Base-by-base conservation (phyloP, 768 basidiomycete genomes). In the Pleurotus tuber-regium region DNA sequence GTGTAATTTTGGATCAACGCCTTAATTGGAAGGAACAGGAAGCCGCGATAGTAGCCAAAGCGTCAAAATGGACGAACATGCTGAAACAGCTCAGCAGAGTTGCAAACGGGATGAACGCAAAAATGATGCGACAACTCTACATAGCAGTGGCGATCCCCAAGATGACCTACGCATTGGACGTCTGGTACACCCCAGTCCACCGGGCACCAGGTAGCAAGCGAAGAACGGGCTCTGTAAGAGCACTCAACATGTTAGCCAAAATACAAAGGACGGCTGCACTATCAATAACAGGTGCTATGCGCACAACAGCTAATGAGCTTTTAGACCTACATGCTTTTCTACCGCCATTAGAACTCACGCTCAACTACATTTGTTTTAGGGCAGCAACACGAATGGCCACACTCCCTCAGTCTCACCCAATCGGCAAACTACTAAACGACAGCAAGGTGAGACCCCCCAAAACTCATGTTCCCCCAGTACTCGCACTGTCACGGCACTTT, bases 1-100 rank as follows among this genome's bases (percentile, higher is more conserved):
- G 31, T 2, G 16, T 35, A 3, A 35, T 35, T 11, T 2, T 35
- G 2, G 31, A 35, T 2, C 2, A 35, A 16, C 31, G 63, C 29
- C 50, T 63, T 1, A 0, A 18, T 0, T 64, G 57, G 54, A 56
- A 41, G 3, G 41, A 38, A 3, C 59, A 63, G 6, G 28, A 26
- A 4, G 40, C 55, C 1, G 33, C 23, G 53, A 60, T 61, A 36
- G 16, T 49, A 2, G 36, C 44, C 4, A 49, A 49, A 12, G 36
- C 35, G 0, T 28, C 46, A 3, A 23, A 35, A 16, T 35, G 31
- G 4, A 35, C 16, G 3, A 35, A 35, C 5, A 16, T 16, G 12
- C 16, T 35, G 12, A 35, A 35, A 16, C 11, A 16, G 31, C 31
- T 35, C 11, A 2, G 4, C 0, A 11, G 4, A 2, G 31, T 35